Conservation (phyloP, 1,139 yeast genomes). For the Kazachstania sp. region DNA sequence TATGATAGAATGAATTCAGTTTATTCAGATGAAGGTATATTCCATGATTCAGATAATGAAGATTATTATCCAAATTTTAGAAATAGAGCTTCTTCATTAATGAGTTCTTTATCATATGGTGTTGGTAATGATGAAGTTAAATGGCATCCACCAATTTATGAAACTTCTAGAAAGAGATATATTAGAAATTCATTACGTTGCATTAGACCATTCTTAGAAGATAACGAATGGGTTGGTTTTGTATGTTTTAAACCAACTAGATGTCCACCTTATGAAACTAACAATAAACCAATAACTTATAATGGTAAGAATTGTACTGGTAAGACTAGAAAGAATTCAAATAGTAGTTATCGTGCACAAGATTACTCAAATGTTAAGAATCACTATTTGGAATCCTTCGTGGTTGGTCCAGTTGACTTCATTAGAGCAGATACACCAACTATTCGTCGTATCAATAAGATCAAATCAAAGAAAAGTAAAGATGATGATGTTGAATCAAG, state of each 20-base stretch:
- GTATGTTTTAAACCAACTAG: conserved; percentile 39
- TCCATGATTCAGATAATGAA: conserved; percentile 10
- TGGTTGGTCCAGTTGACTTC: conserved; percentile 28
- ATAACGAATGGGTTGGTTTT: conserved; percentile 49
- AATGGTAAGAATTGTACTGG: not conserved
- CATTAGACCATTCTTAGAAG: conserved; percentile 45
- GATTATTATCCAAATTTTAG: conserved; percentile 9
- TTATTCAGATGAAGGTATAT: conserved; percentile 22
- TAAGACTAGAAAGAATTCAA: not conserved
- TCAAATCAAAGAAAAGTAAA: not conserved
- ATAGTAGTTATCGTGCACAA: not conserved
- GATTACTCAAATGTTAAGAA: conserved; percentile 10
- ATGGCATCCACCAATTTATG: conserved; percentile 43
- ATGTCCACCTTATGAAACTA: conserved; percentile 25
- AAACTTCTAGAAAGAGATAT: conserved; percentile 38
- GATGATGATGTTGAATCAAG: conserved; percentile 4
- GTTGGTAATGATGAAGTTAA: conserved; percentile 32
- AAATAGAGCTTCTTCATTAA: conserved; percentile 18
- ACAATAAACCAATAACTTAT: conserved; percentile 16
- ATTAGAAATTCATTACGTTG: conserved; percentile 51
- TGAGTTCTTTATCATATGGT: conserved; percentile 18
- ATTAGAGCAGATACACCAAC: conserved; percentile 7
- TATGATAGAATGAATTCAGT: conserved; percentile 7
- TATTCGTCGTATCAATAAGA: conserved; percentile 1
- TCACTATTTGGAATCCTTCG: conserved; percentile 21